Percentiles rank a stretch among this genome's conserved stretches.
Conservation (phyloP, 2,329 filamentous ascomycete genomes). For the Pseudogymnoascus sp. region DNA sequence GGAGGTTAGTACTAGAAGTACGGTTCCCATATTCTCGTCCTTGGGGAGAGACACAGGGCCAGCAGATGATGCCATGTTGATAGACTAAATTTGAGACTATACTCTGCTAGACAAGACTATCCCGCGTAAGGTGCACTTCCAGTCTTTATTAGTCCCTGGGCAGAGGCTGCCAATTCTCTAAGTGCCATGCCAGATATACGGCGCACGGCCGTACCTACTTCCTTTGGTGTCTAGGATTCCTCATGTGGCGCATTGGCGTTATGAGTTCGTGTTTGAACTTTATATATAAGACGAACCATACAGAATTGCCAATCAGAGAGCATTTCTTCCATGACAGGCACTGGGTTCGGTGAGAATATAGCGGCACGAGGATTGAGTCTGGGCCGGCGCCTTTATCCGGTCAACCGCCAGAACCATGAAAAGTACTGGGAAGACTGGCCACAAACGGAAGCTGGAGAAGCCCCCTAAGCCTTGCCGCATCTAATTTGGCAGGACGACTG, state of each 20-base stretch:
- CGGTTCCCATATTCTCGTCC: slow-evolving; percentile 20
- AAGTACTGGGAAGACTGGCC: background rate
- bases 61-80: background rate
- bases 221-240: background rate
- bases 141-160: background rate
- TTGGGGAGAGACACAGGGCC: background rate
- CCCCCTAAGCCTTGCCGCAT: background rate
- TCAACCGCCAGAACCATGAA: background rate
- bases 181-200: background rate
- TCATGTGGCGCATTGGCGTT: background rate
- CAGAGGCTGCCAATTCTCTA: background rate
- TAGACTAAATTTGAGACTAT: background rate
- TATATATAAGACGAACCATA: background rate
- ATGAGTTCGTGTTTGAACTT: background rate
- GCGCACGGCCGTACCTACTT: background rate
- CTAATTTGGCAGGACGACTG: background rate
- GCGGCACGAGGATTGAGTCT: background rate
- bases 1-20: slow-evolving; percentile 28
- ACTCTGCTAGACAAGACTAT: background rate
- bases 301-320: background rate
- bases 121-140: background rate
- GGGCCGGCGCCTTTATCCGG: background rate
- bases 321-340: background rate
- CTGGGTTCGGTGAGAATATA: background rate
- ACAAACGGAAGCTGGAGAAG: background rate